Evolutionary conservation across 2,329 filamentous ascomycete species (phyloP).

Genomic region (Didymella segeticola): DNA sequence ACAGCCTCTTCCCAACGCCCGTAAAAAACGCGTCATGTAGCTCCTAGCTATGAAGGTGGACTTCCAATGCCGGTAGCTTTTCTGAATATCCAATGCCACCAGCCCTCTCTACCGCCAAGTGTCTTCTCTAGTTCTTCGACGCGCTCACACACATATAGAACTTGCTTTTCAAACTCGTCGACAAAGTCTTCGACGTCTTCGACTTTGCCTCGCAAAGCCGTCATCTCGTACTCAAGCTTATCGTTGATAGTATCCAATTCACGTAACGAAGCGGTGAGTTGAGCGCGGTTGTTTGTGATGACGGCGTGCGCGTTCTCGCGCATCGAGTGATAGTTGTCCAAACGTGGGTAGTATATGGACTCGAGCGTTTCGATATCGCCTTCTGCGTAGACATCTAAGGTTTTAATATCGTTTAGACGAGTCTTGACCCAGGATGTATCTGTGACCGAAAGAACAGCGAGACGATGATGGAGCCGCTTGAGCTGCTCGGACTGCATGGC

Average conservation of each 20-base stretch:
- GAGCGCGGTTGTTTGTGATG: slow-evolving; percentile 71
- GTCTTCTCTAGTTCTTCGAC: slow-evolving; percentile 66
- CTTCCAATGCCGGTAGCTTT: slow-evolving; percentile 37
- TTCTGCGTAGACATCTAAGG: slow-evolving; percentile 68
- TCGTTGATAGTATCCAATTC: slow-evolving; percentile 82
- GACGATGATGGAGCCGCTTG: slow-evolving; percentile 66
- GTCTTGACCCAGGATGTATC: slow-evolving; percentile 68
- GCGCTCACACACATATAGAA: slow-evolving; percentile 51
- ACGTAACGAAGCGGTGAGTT: slow-evolving; percentile 73
- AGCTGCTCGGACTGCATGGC: slow-evolving; percentile 60
- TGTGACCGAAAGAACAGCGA: slow-evolving; percentile 62
- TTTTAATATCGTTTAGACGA: slow-evolving; percentile 63
- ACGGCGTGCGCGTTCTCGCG: slow-evolving; percentile 72
- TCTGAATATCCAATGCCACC: slow-evolving; percentile 42
- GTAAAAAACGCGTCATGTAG: no score
- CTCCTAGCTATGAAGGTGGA: slow-evolving; percentile 14
- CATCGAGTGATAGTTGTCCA: slow-evolving; percentile 73
- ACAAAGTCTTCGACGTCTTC: slow-evolving; percentile 87
- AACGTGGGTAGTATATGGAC: slow-evolving; percentile 72
- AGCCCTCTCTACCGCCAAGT: slow-evolving; percentile 43
- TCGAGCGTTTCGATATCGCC: slow-evolving; percentile 67
- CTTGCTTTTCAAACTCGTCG: slow-evolving; percentile 76
- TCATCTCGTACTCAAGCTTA: slow-evolving; percentile 91
- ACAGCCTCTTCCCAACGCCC: no score
- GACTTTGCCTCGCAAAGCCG: slow-evolving; percentile 78